Evolutionary conservation across 2,329 filamentous ascomycete species (phyloP), one percentile per base, ranked within the genome.

Genomic region (Sclerotinia sclerotiorum): DNA sequence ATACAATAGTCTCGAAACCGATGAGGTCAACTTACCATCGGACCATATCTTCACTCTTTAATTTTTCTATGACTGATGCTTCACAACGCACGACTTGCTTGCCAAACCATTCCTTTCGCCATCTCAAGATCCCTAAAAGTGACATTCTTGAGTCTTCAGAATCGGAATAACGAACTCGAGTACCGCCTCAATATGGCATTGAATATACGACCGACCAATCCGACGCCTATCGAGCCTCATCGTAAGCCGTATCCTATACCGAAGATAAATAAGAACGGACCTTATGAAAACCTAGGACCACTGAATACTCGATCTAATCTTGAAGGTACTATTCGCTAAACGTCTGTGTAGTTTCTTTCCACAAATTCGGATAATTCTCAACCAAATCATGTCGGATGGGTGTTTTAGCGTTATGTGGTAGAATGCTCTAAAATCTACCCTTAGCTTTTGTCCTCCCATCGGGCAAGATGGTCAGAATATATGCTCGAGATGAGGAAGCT

Each of bases 301-400:
- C 42, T 46, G 54, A 44, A 49, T 67, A 52, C 46, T 61, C 61
- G 32, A 60, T 32, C 55, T 32, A 67, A 29, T 61, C 60, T 42
- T 67, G 54, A 39, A 44, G 51, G 35, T 67, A 67, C 15, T 39
- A 67, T n/a, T 55, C 44, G n/a, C 60, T 15, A 51, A 61, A 52
- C 11, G 60, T 24, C 13, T 61, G 44, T 39, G 44, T 60, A 49
- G 55, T 44, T 58, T 67, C 42, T 35, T 57, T 15, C 63, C 64
- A 61, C 21, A 67, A 29, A 17, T 10, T 29, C 29, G 64, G 44
- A 42, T 56, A 29, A 49, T 67, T 60, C 54, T 60, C 32, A 39
- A 39, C 51, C 64, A 67, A 60, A 42, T 52, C 64, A 42, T 67
- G 21, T 49, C 64, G 19, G 7, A 67, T 60, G 24, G 39, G 24